Evolutionary conservation across 108 stramenopile genomes (phyloP), one percentile per base, ranked within the genome.

Genomic region (Pseudonitzschia pungens): DNA sequence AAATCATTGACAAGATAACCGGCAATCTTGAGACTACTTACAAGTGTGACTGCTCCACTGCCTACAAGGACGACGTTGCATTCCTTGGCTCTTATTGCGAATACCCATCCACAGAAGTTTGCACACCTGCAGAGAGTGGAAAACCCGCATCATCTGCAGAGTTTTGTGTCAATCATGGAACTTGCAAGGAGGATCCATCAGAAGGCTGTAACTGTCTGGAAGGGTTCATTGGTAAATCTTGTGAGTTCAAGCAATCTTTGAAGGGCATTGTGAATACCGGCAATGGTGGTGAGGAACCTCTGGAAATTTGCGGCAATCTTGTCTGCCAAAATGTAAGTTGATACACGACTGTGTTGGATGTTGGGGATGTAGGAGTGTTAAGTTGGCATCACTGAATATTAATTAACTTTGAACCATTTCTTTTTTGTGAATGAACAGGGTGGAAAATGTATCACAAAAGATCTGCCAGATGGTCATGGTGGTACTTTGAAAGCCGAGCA

Each of bases 1-100:
- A 27, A 2, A 45, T 60, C 24, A 15, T 27, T 20, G 55, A 70
- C 29, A 27, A 58, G 4, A 28, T 58, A 1, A 53, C 43, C 11
- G 79, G 59, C 42, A 67, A 48, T 9, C 50, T 65, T 7, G 26
- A 52, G 24, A 69, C 65, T 1, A 64, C 50, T 10, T 63, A 68
- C 26, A 43, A 68, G 44, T 87, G 86, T 43, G 86, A 87, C 59
- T 87, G 86, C 54, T 69, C 75, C 3, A 58, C 58, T 9, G 86
- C 82, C 18, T 57, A 54, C 45, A 74, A 75, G 43, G 54, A 68
- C 14, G 54, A 78, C 4, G 26, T 26, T 27, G 43, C 45, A 4
- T 79, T 64, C 55, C 55, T 72, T 12, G 78, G 78, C 26, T 16
- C 32, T 12, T 50, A 27, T 9, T 79, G 78, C 27, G 59, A 79